A percentile compares a stretch with the other conserved stretches of the same genome.
Evolutionary conservation across 805 yeast species (phyloP).

Genomic region (Ogataea populi-albae): DNA sequence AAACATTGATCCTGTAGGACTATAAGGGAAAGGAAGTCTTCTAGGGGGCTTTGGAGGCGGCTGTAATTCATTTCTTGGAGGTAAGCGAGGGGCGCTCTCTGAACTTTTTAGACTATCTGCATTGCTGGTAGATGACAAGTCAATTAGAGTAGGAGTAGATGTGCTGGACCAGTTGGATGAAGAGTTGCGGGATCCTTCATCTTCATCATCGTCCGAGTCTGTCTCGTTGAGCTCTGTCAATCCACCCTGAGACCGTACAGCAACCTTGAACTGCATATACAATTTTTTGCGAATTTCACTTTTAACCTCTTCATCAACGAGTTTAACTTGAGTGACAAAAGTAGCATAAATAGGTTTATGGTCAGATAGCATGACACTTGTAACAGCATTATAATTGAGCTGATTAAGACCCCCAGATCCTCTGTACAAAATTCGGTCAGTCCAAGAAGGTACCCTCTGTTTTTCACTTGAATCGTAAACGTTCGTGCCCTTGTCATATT

Average conservation of each 20-base stretch:
- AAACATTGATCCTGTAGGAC: conserved; percentile 18
- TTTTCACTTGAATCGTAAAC: conserved; percentile 87
- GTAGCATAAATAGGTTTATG: conserved; percentile 92
- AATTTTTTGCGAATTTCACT: conserved; percentile 53
- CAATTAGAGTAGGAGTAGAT: conserved; percentile 25
- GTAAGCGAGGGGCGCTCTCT: conserved; percentile 15
- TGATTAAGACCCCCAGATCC: conserved; percentile 61
- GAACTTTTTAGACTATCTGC: conserved; percentile 1
- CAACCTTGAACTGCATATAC: conserved; percentile 52
- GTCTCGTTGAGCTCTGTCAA: conserved; percentile 33
- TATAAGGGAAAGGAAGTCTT: conserved; percentile 24
- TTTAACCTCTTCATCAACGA: conserved; percentile 64
- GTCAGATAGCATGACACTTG: conserved; percentile 65
- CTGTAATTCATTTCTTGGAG: conserved; percentile 14
- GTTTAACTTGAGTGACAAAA: conserved; percentile 60
- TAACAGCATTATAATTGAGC: conserved; percentile 64
- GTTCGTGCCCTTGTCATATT: conserved; percentile 81
- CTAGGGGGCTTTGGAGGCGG: conserved; percentile 16
- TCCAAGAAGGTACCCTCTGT: conserved; percentile 94
- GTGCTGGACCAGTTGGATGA: conserved; percentile 21
- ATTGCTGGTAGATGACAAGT: conserved; percentile 15
- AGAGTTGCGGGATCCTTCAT: conserved; percentile 10
- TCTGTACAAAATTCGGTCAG: conserved; percentile 76
- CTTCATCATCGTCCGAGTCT: conserved; percentile 11
- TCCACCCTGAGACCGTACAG: conserved; percentile 14